Percentiles rank a stretch among this genome's conserved stretches.
phyloP scores from a whole-genome alignment of 208 protist genomes.

The Leishmania aethiopica region DNA sequence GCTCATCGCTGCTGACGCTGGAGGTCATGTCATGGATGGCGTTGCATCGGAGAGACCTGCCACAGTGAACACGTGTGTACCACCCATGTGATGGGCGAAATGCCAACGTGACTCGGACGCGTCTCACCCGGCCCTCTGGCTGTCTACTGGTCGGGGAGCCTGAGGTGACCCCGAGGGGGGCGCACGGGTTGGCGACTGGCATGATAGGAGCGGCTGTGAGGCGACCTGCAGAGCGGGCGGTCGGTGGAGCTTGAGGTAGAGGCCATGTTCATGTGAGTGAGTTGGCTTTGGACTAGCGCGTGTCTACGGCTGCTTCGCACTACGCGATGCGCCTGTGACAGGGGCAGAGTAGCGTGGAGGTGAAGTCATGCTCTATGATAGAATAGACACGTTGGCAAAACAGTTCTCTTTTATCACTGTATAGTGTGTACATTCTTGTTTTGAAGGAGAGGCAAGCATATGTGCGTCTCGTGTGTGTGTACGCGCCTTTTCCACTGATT shows the following conservation, averaged over 20 bases:
- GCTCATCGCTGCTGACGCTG: background rate
- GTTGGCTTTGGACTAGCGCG: background rate
- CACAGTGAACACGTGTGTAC: background rate
- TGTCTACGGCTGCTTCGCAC: background rate
- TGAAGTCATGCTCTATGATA: background rate
- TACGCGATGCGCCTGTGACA: background rate
- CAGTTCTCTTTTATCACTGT: background rate
- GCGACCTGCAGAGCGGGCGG: background rate
- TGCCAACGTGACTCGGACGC: background rate
- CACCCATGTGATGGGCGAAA: background rate
- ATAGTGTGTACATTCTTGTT: conserved; percentile 20
- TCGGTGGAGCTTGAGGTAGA: background rate
- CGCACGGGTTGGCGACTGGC: background rate
- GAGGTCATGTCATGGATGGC: background rate
- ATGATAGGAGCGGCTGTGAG: background rate
- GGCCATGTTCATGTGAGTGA: background rate
- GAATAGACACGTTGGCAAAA: no score
- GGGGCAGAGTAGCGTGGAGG: background rate
- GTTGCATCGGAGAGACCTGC: background rate
- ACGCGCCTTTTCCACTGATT: background rate
- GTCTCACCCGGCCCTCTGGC: background rate
- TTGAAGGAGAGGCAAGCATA: background rate
- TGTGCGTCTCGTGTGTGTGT: background rate
- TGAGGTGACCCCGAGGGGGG: background rate
- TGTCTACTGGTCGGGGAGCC: background rate